Base-by-base conservation (phyloP, 2,329 filamentous ascomycete genomes). In the Cordyceps javanica region DNA sequence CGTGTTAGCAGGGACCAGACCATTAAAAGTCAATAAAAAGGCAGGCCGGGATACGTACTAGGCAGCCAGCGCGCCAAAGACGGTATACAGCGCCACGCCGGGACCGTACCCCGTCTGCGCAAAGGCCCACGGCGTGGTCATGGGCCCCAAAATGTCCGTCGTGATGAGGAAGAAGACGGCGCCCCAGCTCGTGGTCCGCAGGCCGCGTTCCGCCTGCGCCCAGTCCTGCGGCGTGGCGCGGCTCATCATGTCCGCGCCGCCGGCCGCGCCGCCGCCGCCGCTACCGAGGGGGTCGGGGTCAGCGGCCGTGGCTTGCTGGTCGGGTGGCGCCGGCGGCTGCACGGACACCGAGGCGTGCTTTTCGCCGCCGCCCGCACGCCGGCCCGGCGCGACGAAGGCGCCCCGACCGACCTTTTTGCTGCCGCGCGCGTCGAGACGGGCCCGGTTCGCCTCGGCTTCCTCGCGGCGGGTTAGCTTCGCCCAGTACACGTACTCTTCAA, bases 161-260 rank as follows among this genome's bases (percentile, higher is more conserved):
- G 75, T 77, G 63, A 78, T 78, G 52, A 79, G 68, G 53, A 77
- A 78, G 61, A 80, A 80, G 41, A 74, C 68, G 32, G 75, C 72
- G 8, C 75, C 74, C 70, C 73, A 73, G 2, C 71, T 71, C 1
- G 76, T 76, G 0, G 77, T 79, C 5, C 77, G 69, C 51, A 76
- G 60, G 4, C 73, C 73, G n/a, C 77, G 73, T 32, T 72, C 73
- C 2, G 76, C 76, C 54, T 71, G 73, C 41, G 66, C 67, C 75
- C 77, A 78, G 59, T 80, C 77, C 4, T 72, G 30, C 19, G 21
- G 46, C 30, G 46, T 36, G 13, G 32, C 32, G n/a, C n/a, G n/a
- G n/a, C n/a, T n/a, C n/a, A n/a, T n/a, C n/a, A n/a, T n/a, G n/a
- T n/a, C n/a, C n/a, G n/a, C n/a, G n/a, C n/a, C n/a, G n/a, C n/a